Evolutionary conservation across 441 rosid species (phyloP).

Genomic region (Metrosideros polymorpha): DNA sequence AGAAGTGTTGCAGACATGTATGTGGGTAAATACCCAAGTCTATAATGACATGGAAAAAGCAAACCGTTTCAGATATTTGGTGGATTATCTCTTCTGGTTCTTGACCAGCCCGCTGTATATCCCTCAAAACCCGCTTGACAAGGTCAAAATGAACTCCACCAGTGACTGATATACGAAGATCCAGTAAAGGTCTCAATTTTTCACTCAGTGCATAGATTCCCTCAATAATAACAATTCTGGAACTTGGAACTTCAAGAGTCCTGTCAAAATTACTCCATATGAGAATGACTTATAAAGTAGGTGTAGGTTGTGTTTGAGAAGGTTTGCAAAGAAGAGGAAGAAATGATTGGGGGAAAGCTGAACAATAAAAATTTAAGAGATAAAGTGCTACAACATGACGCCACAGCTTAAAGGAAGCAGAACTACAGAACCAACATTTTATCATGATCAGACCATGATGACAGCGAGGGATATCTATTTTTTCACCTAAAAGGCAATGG

Average conservation of each 20-base stretch:
- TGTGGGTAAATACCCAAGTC: neutral
- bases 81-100: slow-evolving; percentile 97
- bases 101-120: slow-evolving; percentile 98
- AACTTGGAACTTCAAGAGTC: slow-evolving; percentile 83
- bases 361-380: neutral
- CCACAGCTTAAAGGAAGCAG: neutral
- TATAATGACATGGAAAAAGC: slow-evolving; percentile 1
- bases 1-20: neutral
- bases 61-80: slow-evolving; percentile 97
- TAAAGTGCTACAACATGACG: neutral
- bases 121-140: slow-evolving; percentile 91
- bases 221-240: slow-evolving; percentile 84
- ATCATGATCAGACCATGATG: neutral
- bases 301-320: neutral
- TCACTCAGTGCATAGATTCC: slow-evolving; percentile 96
- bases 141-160: slow-evolving; percentile 99
- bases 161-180: slow-evolving; percentile 83
- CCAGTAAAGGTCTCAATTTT: slow-evolving; percentile 76
- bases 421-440: neutral
- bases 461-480: neutral
- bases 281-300: neutral
- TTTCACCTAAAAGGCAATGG: neutral
- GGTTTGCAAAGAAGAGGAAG: neutral
- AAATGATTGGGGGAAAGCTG: neutral
- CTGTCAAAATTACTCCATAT: slow-evolving; percentile 28